Evolutionary conservation across 2,329 filamentous ascomycete genomes (phyloP), one percentile per base, ranked within the genome.

Genomic region (Alternaria infectoria): DNA sequence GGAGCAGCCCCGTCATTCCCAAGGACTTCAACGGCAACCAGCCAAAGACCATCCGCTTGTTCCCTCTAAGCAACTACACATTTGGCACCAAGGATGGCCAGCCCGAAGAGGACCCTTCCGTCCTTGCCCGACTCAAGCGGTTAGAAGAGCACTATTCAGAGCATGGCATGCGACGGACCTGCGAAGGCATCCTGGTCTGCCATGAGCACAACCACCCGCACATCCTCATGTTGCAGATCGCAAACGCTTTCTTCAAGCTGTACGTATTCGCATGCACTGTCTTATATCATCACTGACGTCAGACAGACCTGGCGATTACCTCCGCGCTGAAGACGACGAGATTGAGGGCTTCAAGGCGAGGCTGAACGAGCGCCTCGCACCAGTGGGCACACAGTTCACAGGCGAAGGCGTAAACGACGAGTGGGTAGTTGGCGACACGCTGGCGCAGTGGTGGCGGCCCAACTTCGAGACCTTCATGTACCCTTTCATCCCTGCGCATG

Each of bases 391-490:
- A 52, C 89, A 90, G 67, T 90, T 91, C 73, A 86, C 92, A 25
- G 92, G 93, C 65, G 92, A 96, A 80, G 92, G 92, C 54, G 92
- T 96, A 73, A 94, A 95, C 79, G 92, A 92, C 68, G 93, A 97
- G 77, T 99, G 96, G 96, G 88, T 96, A 79, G 89, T 99, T 71
- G 93, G 92, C 72, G 96, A 98, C 79, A 97, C 94, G 52, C 86
- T 99, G 60, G 95, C 96, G 57, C 94, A 97, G 83, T 99, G 96
- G 96, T 99, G 95, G 93, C 87, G 96, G 61, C 96, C 96, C 57
- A 99, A 98, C 84, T 97, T 98, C 79, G 96, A 99, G 85, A 98
- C 96, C 3, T 98, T 98, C 86, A 97, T 99, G 93, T 99, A 99
- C 80, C 96, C 96, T 1, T 99, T 97, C 81, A 91, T 98, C 61